Evolutionary conservation across 1,139 yeast genomes (phyloP).

Genomic region (Magnusiomyces fungicola): DNA sequence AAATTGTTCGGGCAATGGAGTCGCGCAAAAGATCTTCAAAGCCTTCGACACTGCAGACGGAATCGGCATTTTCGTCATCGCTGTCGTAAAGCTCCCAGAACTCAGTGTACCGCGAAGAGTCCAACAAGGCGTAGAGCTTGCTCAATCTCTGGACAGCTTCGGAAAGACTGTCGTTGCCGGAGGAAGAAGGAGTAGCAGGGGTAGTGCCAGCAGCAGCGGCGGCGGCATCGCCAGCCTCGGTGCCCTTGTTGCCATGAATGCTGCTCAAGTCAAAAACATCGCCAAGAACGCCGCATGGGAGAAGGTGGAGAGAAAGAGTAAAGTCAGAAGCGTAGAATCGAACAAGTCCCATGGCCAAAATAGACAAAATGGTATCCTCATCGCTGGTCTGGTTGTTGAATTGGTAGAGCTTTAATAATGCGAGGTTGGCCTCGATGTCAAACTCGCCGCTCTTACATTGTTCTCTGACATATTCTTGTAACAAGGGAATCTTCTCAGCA

Average conservation of each 20-base stretch:
- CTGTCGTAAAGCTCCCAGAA: constrained; percentile 34
- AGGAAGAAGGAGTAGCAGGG: constrained; percentile 23
- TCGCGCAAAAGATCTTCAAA: constrained; percentile 32
- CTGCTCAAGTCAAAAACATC: constrained; percentile 13
- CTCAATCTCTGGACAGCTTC: constrained; percentile 35
- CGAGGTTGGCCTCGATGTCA: constrained; percentile 41
- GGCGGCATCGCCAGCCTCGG: constrained; percentile 6
- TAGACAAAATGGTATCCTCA: constrained; percentile 36
- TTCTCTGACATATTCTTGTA: constrained; percentile 37
- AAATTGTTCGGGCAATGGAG: constrained; percentile 31
- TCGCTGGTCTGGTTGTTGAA: constrained; percentile 34
- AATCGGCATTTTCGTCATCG: constrained; percentile 32
- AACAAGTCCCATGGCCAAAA: constrained; percentile 38
- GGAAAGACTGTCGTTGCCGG: constrained; percentile 30
- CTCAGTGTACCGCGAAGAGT: constrained; percentile 32
- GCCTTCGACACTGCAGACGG: constrained; percentile 32
- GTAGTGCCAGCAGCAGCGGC: constrained; percentile 15
- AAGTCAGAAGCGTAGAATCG: constrained; percentile 40
- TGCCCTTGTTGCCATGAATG: too few species aligned
- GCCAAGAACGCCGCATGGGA: constrained; percentile 37
- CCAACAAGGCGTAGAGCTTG: constrained; percentile 33
- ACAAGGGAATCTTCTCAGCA: constrained; percentile 37
- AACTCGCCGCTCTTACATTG: constrained; percentile 36
- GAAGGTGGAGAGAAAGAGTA: constrained; percentile 38
- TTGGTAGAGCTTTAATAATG: constrained; percentile 40